Evolutionary conservation across 768 basidiomycete species (phyloP).

Genomic region (Neoboletus magnificus): DNA sequence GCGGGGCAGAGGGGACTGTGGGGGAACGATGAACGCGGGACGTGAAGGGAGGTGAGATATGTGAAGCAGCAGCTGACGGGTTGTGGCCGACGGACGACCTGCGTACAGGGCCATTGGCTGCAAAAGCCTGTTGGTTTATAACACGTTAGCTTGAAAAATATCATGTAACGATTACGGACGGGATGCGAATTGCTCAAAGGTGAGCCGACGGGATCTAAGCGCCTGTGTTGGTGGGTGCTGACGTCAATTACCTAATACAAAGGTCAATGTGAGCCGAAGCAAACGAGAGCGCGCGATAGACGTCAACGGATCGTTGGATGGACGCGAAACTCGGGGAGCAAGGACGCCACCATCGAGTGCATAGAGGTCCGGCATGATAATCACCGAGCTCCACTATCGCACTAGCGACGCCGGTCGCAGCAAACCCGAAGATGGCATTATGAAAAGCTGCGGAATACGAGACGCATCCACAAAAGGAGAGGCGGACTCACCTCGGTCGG

Average conservation of each 20-base stretch:
- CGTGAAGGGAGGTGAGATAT: constrained; percentile 12
- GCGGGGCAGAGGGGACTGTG: constrained; percentile 7
- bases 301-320: constrained; percentile 3
- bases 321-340: not conserved
- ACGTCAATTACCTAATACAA: constrained; percentile 31
- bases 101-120: not conserved
- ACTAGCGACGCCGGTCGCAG: constrained; percentile 12
- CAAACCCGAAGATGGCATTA: constrained; percentile 14
- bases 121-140: constrained; percentile 19
- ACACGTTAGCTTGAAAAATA: constrained; percentile 14
- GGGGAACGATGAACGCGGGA: constrained; percentile 13
- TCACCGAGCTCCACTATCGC: constrained; percentile 20
- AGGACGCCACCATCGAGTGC: not conserved
- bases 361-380: constrained; percentile 15
- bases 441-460: constrained; percentile 8
- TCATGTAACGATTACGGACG: constrained; percentile 22
- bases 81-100: not conserved
- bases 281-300: constrained; percentile 11
- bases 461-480: constrained; percentile 7
- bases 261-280: constrained; percentile 4
- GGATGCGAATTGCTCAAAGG: constrained; percentile 8
- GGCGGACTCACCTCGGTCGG: constrained; percentile 20
- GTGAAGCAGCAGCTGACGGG: not conserved
- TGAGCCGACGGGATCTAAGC: constrained; percentile 16
- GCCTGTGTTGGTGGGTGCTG: constrained; percentile 8